A percentile compares a stretch with the other conserved stretches of the same genome.
Evolutionary conservation across 2,329 filamentous ascomycete genomes (phyloP).

Genomic region (Hymenoscyphus salicellus): DNA sequence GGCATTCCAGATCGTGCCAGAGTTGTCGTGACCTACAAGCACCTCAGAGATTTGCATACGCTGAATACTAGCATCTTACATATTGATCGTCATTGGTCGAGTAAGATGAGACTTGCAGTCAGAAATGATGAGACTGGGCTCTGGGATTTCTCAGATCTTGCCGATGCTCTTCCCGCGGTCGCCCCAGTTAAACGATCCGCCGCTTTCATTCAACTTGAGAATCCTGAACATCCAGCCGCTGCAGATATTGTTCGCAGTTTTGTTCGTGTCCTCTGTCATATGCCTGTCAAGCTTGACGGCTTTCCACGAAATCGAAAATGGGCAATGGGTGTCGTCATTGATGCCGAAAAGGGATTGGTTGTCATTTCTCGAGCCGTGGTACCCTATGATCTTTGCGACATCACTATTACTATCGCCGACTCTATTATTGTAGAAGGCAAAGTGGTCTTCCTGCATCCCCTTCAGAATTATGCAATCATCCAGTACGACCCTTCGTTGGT

Average conservation of each 20-base stretch:
- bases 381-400: slow-evolving; percentile 94
- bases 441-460: slow-evolving; percentile 90
- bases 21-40: slow-evolving; percentile 92
- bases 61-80: slow-evolving; percentile 89
- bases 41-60: slow-evolving; percentile 90
- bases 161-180: slow-evolving; percentile 72
- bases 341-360: slow-evolving; percentile 92
- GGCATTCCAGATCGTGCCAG: slow-evolving; percentile 76
- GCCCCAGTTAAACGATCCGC: slow-evolving; percentile 72
- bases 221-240: slow-evolving; percentile 83
- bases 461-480: slow-evolving; percentile 95
- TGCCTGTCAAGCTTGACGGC: slow-evolving; percentile 96
- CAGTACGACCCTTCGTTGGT: slow-evolving; percentile 92
- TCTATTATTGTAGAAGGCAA: slow-evolving; percentile 93
- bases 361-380: slow-evolving; percentile 92
- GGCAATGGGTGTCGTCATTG: slow-evolving; percentile 95
- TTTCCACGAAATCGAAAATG: slow-evolving; percentile 93
- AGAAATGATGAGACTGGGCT: slow-evolving; percentile 86
- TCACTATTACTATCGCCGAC: slow-evolving; percentile 92
- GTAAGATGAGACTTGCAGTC: slow-evolving; percentile 88
- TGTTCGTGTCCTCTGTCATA: slow-evolving; percentile 85
- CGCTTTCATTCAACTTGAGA: slow-evolving; percentile 87
- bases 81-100: slow-evolving; percentile 92
- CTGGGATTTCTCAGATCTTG: slow-evolving; percentile 91
- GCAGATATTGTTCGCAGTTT: slow-evolving; percentile 93